Evolutionary conservation across 2,329 filamentous ascomycete genomes (phyloP).

Genomic region (Pestalotiopsis fici): DNA sequence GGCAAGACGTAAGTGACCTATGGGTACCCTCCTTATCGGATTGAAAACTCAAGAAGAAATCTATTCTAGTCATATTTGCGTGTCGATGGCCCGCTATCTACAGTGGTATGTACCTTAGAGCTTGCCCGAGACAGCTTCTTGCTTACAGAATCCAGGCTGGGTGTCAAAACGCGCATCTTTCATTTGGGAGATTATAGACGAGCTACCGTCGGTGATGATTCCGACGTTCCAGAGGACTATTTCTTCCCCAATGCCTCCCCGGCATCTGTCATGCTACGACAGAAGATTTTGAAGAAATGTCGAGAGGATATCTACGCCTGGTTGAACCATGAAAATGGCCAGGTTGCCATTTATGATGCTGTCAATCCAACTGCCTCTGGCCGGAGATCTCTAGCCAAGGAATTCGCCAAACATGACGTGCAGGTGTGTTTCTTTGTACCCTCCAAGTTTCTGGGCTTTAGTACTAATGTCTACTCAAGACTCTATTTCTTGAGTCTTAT

Average conservation of each 20-base stretch:
- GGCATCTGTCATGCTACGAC: slow-evolving; percentile 86
- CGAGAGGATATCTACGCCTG: slow-evolving; percentile 96
- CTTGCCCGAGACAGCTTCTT: slow-evolving; percentile 13
- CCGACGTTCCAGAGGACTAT: slow-evolving; percentile 91
- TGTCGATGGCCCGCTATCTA: slow-evolving; percentile 91
- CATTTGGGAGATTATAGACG: slow-evolving; percentile 95
- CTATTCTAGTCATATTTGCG: slow-evolving; percentile 76
- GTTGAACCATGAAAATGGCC: slow-evolving; percentile 94
- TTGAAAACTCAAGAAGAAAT: not conserved
- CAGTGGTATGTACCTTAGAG: slow-evolving; percentile 64
- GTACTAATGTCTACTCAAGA: slow-evolving; percentile 51
- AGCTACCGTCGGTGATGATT: slow-evolving; percentile 81
- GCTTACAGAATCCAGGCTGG: slow-evolving; percentile 61
- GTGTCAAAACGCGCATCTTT: slow-evolving; percentile 97
- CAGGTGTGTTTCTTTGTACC: slow-evolving; percentile 55
- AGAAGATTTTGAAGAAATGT: slow-evolving; percentile 97
- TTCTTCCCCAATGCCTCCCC: slow-evolving; percentile 96
- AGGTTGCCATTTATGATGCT: slow-evolving; percentile 97
- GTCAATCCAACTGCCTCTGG: slow-evolving; percentile 89
- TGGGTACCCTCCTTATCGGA: not conserved
- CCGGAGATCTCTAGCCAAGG: slow-evolving; percentile 83
- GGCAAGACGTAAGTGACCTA: slow-evolving; percentile 79
- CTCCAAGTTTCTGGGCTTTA: not conserved
- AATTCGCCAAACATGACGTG: slow-evolving; percentile 97
- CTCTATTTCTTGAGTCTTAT: slow-evolving; percentile 93